Evolutionary conservation across 352 stramenopile species (phyloP).

Genomic region (Peronospora belbahrii): DNA sequence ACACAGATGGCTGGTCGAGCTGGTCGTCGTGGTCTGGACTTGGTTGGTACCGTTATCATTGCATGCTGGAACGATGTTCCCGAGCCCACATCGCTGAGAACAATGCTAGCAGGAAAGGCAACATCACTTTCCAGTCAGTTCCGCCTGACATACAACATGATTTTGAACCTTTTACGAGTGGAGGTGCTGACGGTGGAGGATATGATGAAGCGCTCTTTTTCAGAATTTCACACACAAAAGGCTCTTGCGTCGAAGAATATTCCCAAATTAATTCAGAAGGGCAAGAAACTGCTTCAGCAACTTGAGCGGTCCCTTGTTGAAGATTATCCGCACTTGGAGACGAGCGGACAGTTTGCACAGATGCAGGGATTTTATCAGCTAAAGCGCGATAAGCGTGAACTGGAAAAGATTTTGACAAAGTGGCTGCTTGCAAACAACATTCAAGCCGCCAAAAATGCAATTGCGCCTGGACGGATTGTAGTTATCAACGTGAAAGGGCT

Average conservation of each 20-base stretch:
- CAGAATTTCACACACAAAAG: constrained; percentile 93
- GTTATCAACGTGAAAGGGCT: constrained; percentile 63
- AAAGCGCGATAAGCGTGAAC: constrained; percentile 56
- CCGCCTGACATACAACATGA: constrained; percentile 98
- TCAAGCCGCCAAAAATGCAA: constrained; percentile 48
- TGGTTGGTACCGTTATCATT: constrained; percentile 95
- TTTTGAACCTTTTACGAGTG: constrained; percentile 92
- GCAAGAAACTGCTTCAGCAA: constrained; percentile 39
- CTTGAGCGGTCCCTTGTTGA: constrained; percentile 42
- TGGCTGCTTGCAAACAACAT: constrained; percentile 66
- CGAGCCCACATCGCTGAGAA: constrained; percentile 87
- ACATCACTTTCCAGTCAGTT: constrained; percentile 96
- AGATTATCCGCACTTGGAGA: constrained; percentile 56
- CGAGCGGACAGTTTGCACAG: constrained; percentile 44
- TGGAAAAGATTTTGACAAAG: constrained; percentile 65
- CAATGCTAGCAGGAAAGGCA: constrained; percentile 93
- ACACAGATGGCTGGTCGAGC: constrained; percentile 97
- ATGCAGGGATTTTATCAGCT: constrained; percentile 67
- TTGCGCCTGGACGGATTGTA: constrained; percentile 52
- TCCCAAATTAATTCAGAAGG: constrained; percentile 63
- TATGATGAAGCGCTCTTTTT: constrained; percentile 98
- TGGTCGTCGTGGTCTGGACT: constrained; percentile 94
- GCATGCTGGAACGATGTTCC: constrained; percentile 97
- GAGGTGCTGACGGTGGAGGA: constrained; percentile 86
- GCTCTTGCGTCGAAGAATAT: constrained; percentile 72